Percentiles rank a stretch among this genome's conserved stretches.
Evolutionary conservation across 805 yeast genomes (phyloP).

Genomic region (Saturnispora hagleri): DNA sequence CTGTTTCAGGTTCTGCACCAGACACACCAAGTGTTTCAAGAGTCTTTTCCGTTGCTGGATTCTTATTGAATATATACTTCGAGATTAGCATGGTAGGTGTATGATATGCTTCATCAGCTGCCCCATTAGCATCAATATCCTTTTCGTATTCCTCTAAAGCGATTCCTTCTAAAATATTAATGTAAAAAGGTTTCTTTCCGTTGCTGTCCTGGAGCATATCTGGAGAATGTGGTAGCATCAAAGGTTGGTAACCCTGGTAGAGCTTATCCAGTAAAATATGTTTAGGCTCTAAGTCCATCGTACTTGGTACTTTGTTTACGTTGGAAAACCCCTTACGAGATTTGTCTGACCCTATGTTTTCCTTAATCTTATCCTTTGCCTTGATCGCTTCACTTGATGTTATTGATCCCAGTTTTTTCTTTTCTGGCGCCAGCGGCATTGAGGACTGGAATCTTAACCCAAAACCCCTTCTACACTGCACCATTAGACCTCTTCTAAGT

Average conservation of each 20-base stretch:
- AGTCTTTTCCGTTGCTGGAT: constrained; percentile 14
- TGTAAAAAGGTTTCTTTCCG: constrained; percentile 22
- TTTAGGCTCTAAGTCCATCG: constrained; percentile 25
- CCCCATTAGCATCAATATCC: not conserved
- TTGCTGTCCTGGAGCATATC: constrained; percentile 16
- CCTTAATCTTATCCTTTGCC: not conserved
- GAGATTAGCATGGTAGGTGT: constrained; percentile 16
- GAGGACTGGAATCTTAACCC: not conserved
- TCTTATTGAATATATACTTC: constrained; percentile 13
- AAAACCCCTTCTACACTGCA: not conserved
- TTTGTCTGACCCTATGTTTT: constrained; percentile 12
- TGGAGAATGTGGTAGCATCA: constrained; percentile 26
- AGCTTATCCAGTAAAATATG: constrained; percentile 28
- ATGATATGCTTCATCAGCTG: constrained; percentile 11
- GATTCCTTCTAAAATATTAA: constrained; percentile 27
- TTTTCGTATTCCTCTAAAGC: constrained; percentile 16
- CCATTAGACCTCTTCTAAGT: not conserved
- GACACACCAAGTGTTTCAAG: constrained; percentile 8
- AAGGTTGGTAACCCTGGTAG: constrained; percentile 30
- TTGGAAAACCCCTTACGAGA: constrained; percentile 25
- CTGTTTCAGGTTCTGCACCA: not conserved
- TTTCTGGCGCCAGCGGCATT: not conserved
- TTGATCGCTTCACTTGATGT: not conserved
- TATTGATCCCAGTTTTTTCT: constrained; percentile 1
- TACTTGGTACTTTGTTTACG: constrained; percentile 28